Percentiles rank a stretch among this genome's conserved stretches.
Evolutionary conservation across 2,329 filamentous ascomycete genomes (phyloP).

Genomic region (Colletotrichum sp.): DNA sequence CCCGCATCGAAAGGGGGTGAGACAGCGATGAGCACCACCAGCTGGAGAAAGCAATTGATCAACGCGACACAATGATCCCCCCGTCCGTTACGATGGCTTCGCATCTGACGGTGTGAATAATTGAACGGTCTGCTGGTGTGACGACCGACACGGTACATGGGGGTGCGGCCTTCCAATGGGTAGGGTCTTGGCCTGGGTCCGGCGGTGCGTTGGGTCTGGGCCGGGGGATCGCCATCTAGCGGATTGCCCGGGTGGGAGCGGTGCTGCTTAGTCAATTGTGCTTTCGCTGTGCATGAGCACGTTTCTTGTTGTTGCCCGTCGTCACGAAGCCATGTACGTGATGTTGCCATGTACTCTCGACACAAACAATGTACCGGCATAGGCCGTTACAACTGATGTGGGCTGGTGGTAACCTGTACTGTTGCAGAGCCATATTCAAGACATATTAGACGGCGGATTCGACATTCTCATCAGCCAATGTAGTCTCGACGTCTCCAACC

Average conservation of each 20-base stretch:
- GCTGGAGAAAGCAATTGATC: not conserved
- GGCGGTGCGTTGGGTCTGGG: not conserved
- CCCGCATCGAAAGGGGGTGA: not conserved
- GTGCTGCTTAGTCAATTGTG: not conserved
- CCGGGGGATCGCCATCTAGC: constrained; percentile 10
- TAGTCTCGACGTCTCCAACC: not conserved
- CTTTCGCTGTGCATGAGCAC: not conserved
- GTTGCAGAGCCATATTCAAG: not conserved
- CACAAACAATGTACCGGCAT: not conserved
- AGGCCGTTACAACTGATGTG: not conserved
- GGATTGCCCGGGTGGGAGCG: not conserved
- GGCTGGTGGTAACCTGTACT: not conserved
- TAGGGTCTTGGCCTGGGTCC: not conserved
- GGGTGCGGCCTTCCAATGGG: not conserved
- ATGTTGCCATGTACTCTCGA: not conserved
- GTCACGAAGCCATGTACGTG: not conserved
- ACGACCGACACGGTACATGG: not conserved
- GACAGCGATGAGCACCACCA: not conserved
- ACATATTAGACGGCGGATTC: not conserved
- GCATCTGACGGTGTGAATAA: not conserved
- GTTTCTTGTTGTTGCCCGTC: not conserved
- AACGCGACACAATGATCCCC: not conserved
- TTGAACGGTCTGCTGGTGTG: not conserved
- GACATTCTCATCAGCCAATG: not conserved
- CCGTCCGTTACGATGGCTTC: not conserved